phyloP scores from a whole-genome alignment of 139 green algal genomes.

The Spirogloea muscicola region DNA sequence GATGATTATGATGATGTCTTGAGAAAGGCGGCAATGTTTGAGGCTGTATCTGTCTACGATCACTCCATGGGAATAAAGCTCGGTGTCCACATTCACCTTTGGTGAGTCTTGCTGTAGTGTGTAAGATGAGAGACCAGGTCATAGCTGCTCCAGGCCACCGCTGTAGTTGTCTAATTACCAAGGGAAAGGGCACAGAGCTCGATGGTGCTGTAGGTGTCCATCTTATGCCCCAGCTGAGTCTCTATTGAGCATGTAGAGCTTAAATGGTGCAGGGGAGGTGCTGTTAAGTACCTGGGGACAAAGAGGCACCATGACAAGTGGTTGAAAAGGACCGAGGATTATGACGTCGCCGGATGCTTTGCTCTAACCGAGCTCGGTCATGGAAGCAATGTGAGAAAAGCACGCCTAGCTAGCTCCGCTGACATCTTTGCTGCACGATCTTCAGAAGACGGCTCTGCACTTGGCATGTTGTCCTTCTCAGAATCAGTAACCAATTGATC shows the following conservation, averaged over 20 bases:
- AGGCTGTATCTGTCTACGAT: slow-evolving; percentile 70
- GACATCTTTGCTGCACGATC: too few species aligned
- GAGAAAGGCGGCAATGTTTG: slow-evolving; percentile 53
- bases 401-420: too few species aligned
- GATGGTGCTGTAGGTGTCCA: not conserved
- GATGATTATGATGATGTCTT: slow-evolving; percentile 5
- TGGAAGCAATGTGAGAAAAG: slow-evolving; percentile 84
- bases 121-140: not conserved
- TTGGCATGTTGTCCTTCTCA: too few species aligned
- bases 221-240: not conserved
- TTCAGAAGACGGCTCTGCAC: too few species aligned
- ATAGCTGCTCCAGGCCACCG: not conserved
- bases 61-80: slow-evolving; percentile 84
- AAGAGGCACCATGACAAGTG: slow-evolving; percentile 71
- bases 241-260: not conserved
- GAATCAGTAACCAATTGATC: too few species aligned
- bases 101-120: slow-evolving; percentile 49
- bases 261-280: slow-evolving; percentile 52
- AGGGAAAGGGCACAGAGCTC: not conserved
- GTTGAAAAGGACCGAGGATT: slow-evolving; percentile 26
- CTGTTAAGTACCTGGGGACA: slow-evolving; percentile 74
- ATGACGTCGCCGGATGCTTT: slow-evolving; percentile 61
- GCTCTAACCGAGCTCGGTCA: slow-evolving; percentile 83
- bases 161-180: not conserved
- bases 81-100: slow-evolving; percentile 84